These are phyloP conservation scores for Cladophialophora psammophila DNA, from an alignment of 2,329 filamentous ascomycete species.

Conservation along the genomic window DNA sequence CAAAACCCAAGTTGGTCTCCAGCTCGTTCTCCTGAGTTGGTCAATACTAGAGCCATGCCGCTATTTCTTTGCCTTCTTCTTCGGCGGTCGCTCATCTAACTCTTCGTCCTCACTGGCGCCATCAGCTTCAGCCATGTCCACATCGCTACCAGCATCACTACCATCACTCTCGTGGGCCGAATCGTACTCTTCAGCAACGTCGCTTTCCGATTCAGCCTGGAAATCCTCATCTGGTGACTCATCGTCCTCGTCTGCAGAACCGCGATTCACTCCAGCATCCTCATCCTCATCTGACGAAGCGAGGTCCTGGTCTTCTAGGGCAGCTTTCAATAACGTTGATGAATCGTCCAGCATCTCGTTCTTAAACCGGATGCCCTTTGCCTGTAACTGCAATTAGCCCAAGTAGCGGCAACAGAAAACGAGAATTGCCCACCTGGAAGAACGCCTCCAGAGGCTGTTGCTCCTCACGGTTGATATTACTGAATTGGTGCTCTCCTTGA, in stretches of 20 bases:
- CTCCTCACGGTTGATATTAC: slow-evolving; percentile 98
- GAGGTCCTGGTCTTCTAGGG: slow-evolving; percentile 82
- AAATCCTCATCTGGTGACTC: slow-evolving; percentile 98
- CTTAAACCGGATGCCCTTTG: slow-evolving; percentile 93
- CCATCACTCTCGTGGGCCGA: slow-evolving; percentile 87
- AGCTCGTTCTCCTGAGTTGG: not conserved
- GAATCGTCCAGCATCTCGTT: slow-evolving; percentile 97
- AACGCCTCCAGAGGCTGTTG: slow-evolving; percentile 96
- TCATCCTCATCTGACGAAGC: slow-evolving; percentile 47
- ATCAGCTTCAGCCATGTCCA: slow-evolving; percentile 60
- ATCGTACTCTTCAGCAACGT: slow-evolving; percentile 96
- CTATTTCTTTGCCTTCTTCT: slow-evolving; percentile 68
- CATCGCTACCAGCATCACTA: slow-evolving; percentile 63
- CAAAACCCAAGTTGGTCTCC: not conserved
- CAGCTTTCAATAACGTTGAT: slow-evolving; percentile 73
- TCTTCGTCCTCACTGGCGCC: slow-evolving; percentile 55
- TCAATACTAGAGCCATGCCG: not conserved
- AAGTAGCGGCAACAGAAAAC: not conserved
- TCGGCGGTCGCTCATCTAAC: slow-evolving; percentile 64
- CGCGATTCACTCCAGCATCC: slow-evolving; percentile 62
- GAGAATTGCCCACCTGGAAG: slow-evolving; percentile 67
- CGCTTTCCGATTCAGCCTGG: slow-evolving; percentile 86
- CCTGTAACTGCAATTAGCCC: slow-evolving; percentile 43
- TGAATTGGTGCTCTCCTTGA: slow-evolving; percentile 91
- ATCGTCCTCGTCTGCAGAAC: slow-evolving; percentile 93